Evolutionary conservation across 208 protist genomes (phyloP).

Genomic region (Trypanosoma congolense): DNA sequence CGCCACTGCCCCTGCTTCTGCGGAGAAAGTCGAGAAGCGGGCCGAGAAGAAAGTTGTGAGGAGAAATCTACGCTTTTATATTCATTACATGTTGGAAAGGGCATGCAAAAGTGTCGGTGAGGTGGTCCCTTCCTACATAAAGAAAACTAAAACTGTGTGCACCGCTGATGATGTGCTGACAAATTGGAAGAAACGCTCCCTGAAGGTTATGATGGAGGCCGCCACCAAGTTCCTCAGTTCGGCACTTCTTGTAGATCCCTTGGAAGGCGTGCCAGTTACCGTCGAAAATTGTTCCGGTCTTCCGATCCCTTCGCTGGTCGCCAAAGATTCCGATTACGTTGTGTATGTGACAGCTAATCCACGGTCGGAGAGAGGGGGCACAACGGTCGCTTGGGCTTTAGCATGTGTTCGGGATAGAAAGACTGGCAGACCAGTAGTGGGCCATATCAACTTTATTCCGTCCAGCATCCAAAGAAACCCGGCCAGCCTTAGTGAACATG

Average conservation of each 20-base stretch:
- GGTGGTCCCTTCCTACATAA: slow-evolving; percentile 8
- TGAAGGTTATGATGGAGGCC: slow-evolving; percentile 17
- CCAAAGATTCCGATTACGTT: slow-evolving; percentile 36
- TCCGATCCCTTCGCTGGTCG: slow-evolving; percentile 1
- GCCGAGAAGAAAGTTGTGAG: background rate
- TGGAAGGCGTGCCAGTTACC: slow-evolving; percentile 13
- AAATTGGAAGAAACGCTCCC: slow-evolving; percentile 12
- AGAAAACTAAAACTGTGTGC: slow-evolving; percentile 19
- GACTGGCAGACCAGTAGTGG: slow-evolving; percentile 34
- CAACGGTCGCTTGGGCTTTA: slow-evolving; percentile 33
- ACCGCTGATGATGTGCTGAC: slow-evolving; percentile 33
- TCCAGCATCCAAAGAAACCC: slow-evolving; percentile 12
- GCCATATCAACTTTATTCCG: slow-evolving; percentile 67
- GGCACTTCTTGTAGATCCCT: slow-evolving; percentile 26
- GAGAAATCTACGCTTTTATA: slow-evolving; percentile 26
- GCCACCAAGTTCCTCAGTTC: slow-evolving; percentile 22
- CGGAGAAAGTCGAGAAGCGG: background rate
- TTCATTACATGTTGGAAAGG: slow-evolving; percentile 12
- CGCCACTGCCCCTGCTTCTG: background rate
- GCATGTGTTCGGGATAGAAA: slow-evolving; percentile 15
- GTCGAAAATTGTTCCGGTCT: slow-evolving; percentile 17
- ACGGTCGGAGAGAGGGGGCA: background rate
- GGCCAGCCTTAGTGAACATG: slow-evolving; percentile 3
- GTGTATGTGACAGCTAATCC: slow-evolving; percentile 40
- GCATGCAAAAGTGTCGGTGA: slow-evolving; percentile 25